phyloP scores from a whole-genome alignment of 2,329 filamentous ascomycete species.

The Graphium sp. region DNA sequence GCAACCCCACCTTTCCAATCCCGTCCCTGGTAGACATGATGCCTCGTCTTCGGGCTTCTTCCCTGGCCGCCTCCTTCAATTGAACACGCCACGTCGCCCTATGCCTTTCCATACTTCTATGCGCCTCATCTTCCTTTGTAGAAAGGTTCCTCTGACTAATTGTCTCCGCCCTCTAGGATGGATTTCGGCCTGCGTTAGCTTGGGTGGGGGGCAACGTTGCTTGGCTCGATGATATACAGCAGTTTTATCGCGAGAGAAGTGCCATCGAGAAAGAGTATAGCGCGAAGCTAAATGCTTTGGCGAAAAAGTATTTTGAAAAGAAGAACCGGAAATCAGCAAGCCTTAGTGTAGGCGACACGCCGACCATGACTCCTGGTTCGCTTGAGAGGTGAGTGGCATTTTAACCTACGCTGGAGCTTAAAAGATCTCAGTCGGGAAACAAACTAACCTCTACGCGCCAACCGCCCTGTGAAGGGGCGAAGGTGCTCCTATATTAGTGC shows the following conservation, averaged over 20 bases:
- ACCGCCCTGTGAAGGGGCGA: neutral
- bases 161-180: constrained; percentile 47
- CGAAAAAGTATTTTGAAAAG: constrained; percentile 95
- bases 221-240: constrained; percentile 93
- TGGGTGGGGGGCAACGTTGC: constrained; percentile 83
- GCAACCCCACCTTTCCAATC: too few relatives aligned
- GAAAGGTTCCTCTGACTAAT: too few relatives aligned
- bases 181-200: constrained; percentile 83
- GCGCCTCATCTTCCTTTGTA: too few relatives aligned
- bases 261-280: constrained; percentile 95
- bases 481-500: constrained; percentile 35
- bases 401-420: neutral
- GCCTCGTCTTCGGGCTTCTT: too few relatives aligned
- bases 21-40: too few relatives aligned
- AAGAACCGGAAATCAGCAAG: constrained; percentile 79
- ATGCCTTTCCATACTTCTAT: too few relatives aligned
- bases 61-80: too few relatives aligned
- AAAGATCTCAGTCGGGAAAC: too few relatives aligned
- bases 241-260: constrained; percentile 91
- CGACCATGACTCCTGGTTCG: constrained; percentile 83
- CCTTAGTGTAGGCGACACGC: constrained; percentile 85
- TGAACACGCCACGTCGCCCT: too few relatives aligned
- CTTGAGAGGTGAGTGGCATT: constrained; percentile 55
- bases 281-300: constrained; percentile 68
- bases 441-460: too few relatives aligned